These are phyloP conservation scores for Dictyostelium firmibasis DNA, from an alignment of 78 protist species.

Conservation along the genomic window DNA sequence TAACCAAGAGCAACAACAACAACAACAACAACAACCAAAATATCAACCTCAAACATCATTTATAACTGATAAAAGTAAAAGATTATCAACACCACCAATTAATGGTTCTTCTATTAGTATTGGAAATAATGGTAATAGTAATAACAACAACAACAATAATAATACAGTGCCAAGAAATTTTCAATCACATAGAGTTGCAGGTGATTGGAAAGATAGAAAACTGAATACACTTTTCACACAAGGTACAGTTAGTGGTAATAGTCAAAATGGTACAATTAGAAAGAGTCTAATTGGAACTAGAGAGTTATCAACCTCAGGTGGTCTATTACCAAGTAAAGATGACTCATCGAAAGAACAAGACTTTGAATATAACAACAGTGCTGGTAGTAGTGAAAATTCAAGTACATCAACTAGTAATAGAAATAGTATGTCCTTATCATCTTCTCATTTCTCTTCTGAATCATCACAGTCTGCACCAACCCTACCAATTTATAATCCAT, in stretches of 20 bases:
- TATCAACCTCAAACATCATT: neutral
- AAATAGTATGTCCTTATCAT: neutral
- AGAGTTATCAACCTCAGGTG: neutral
- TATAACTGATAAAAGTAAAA: neutral
- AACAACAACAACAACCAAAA: neutral
- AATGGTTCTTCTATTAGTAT: neutral
- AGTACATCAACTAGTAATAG: slow-evolving; percentile 1
- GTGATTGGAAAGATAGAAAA: slow-evolving; percentile 63
- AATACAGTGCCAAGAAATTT: slow-evolving; percentile 19
- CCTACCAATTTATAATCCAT: neutral
- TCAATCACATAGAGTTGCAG: slow-evolving; percentile 42
- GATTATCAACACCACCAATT: slow-evolving; percentile 28
- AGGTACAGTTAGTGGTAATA: neutral
- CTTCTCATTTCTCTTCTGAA: neutral
- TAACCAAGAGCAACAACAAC: neutral
- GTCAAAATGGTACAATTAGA: neutral
- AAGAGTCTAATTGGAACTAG: slow-evolving; percentile 42
- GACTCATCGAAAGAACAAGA: neutral
- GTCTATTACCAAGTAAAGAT: neutral
- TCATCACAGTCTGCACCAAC: neutral
- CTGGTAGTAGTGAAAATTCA: neutral
- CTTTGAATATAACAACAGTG: neutral
- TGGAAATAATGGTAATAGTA: slow-evolving; percentile 10
- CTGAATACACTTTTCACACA: slow-evolving; percentile 26
- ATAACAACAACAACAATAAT: neutral